phyloP scores from a whole-genome alignment of 1,284 basidiomycete genomes.

The Puccinia sorghi region DNA sequence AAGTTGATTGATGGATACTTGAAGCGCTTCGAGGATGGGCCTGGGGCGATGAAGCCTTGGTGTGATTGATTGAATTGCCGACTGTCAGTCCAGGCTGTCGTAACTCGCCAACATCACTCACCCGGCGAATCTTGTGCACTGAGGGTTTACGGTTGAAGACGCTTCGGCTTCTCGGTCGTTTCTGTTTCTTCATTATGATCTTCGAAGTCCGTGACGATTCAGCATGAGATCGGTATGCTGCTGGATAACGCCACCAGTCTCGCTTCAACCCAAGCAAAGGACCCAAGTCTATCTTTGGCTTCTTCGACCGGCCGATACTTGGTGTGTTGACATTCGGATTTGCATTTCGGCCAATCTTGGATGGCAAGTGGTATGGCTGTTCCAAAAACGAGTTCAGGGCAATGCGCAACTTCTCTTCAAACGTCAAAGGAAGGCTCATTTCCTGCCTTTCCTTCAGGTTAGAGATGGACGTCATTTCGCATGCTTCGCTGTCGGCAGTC shows the following conservation, averaged over 20 bases:
- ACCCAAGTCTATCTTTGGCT: conserved; percentile 38
- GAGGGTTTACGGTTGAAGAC: conserved; percentile 9
- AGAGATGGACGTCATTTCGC: conserved; percentile 27
- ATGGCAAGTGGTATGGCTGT: conserved; percentile 19
- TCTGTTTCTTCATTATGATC: conserved; percentile 1
- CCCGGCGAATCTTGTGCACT: conserved; percentile 29
- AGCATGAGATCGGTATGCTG: not conserved
- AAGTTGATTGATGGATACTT: not conserved
- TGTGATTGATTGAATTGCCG: not conserved
- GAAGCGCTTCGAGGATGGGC: not conserved
- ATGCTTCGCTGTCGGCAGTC: not conserved
- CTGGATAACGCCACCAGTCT: conserved; percentile 40
- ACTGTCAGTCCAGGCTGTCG: not conserved
- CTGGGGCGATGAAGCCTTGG: not conserved
- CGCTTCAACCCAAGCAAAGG: conserved; percentile 43
- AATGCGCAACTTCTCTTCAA: conserved; percentile 31
- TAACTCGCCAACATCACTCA: conserved; percentile 44
- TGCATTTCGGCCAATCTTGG: not conserved
- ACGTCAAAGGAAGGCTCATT: conserved; percentile 18
- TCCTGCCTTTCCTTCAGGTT: conserved; percentile 37
- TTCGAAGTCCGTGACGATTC: not conserved
- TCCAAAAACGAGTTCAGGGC: conserved; percentile 34
- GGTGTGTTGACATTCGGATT: conserved; percentile 16
- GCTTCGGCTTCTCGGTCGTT: conserved; percentile 38
- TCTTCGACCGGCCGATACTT: conserved; percentile 20